Conservation (phyloP, 768 basidiomycete genomes). For the Psilocybe cubensis region DNA sequence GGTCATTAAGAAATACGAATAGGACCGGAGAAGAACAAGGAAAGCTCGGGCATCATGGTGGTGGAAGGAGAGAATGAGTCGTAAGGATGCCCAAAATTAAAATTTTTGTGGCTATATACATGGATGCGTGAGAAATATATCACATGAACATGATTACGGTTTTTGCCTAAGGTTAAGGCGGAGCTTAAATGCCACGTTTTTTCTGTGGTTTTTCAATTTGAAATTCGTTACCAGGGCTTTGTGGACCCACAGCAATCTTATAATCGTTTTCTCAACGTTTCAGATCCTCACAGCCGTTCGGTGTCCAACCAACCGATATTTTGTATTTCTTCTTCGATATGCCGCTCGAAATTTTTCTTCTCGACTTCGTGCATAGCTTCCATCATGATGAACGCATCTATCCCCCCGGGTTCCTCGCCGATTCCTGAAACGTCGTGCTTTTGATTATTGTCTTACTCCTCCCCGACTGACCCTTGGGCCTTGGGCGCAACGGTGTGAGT, state of each 20-base stretch:
- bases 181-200: not conserved
- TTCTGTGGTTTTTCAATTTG: too few species aligned
- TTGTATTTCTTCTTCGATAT: not conserved
- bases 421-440: not conserved
- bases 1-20: not conserved
- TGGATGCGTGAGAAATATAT: conserved; percentile 1
- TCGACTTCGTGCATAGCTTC: not conserved
- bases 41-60: not conserved
- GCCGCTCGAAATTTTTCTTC: not conserved
- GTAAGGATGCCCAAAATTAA: not conserved
- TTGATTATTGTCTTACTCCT: not conserved
- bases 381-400: not conserved
- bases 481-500: not conserved
- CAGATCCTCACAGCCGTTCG: not conserved
- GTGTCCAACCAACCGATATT: not conserved
- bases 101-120: conserved; percentile 2
- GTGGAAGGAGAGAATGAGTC: not conserved
- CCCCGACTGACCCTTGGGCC: not conserved
- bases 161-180: not conserved
- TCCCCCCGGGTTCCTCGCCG: not conserved
- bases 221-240: not conserved
- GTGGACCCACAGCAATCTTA: not conserved
- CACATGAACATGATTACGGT: not conserved
- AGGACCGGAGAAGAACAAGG: not conserved
- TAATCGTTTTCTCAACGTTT: not conserved